These are phyloP conservation scores for Yamadazyma paraphyllophila DNA, from an alignment of 805 yeast species.

Conservation along the genomic window DNA sequence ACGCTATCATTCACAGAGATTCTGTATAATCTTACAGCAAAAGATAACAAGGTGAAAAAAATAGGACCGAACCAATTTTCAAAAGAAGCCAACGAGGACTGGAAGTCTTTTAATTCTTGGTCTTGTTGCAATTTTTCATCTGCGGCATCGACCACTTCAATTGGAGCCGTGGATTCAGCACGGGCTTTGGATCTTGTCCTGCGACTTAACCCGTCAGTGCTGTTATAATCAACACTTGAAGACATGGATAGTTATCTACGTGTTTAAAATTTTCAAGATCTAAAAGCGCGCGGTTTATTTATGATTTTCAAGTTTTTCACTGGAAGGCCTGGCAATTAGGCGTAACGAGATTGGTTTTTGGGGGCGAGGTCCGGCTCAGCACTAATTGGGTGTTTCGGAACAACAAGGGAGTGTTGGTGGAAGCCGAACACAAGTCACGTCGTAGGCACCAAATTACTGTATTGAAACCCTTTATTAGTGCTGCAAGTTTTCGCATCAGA, in stretches of 20 bases:
- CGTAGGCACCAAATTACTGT: too few species aligned
- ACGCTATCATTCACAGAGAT: constrained; percentile 59
- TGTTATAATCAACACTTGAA: constrained; percentile 6
- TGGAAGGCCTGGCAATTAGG: not conserved
- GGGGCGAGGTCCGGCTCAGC: too few species aligned
- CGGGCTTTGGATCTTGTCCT: constrained; percentile 15
- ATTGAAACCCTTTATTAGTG: too few species aligned
- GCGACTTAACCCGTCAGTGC: constrained; percentile 10
- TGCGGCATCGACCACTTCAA: constrained; percentile 14
- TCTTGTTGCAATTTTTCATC: constrained; percentile 20
- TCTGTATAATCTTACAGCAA: constrained; percentile 60
- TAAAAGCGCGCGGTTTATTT: constrained; percentile 5
- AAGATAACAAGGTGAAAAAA: constrained; percentile 64
- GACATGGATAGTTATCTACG: constrained; percentile 10
- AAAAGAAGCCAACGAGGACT: constrained; percentile 25
- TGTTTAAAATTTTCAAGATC: constrained; percentile 6
- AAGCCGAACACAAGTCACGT: too few species aligned
- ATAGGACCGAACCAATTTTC: constrained; percentile 54
- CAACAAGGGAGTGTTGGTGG: too few species aligned
- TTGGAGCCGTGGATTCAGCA: constrained; percentile 4
- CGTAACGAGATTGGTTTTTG: too few species aligned
- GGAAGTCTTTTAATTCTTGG: constrained; percentile 26
- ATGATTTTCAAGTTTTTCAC: not conserved
- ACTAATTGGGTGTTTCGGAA: too few species aligned
- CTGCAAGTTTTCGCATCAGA: too few species aligned